Conservation (phyloP, 2,329 filamentous ascomycete genomes). For the Rutstroemia sydowiana region DNA sequence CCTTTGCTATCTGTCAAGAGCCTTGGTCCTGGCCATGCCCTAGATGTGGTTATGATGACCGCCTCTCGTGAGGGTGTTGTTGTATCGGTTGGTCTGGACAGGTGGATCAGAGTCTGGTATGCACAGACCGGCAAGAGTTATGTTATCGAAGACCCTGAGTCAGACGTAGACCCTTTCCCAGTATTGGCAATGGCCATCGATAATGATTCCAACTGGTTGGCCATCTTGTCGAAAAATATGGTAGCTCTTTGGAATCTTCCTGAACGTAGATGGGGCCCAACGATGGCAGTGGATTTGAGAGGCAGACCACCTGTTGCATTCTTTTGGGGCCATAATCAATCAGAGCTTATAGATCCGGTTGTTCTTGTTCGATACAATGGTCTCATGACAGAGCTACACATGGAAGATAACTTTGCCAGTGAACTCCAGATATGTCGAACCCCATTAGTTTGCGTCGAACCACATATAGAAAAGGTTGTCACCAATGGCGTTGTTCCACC, state of each 20-base stretch:
- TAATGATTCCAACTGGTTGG: conserved; percentile 56
- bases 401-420: conserved; percentile 35
- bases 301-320: conserved; percentile 55
- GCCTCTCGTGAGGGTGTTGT: conserved; percentile 58
- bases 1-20: conserved; percentile 53
- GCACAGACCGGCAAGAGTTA: conserved; percentile 38
- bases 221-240: conserved; percentile 49
- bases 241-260: conserved; percentile 58
- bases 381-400: conserved; percentile 49
- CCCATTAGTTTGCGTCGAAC: conserved; percentile 36
- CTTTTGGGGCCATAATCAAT: conserved; percentile 47
- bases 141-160: conserved; percentile 30
- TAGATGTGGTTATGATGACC: conserved; percentile 62
- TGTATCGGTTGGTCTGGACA: conserved; percentile 63
- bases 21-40: conserved; percentile 53
- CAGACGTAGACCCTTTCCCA: conserved; percentile 44
- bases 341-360: conserved; percentile 38
- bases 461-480: conserved; percentile 32
- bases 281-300: conserved; percentile 46
- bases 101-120: conserved; percentile 60
- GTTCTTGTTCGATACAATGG: conserved; percentile 60
- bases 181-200: conserved; percentile 59
- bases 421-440: conserved; percentile 45
- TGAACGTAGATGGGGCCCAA: conserved; percentile 49
- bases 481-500: conserved; percentile 12